Evolutionary conservation across 2,329 filamentous ascomycete species (phyloP).

Genomic region (Diaporthe citriasiana): DNA sequence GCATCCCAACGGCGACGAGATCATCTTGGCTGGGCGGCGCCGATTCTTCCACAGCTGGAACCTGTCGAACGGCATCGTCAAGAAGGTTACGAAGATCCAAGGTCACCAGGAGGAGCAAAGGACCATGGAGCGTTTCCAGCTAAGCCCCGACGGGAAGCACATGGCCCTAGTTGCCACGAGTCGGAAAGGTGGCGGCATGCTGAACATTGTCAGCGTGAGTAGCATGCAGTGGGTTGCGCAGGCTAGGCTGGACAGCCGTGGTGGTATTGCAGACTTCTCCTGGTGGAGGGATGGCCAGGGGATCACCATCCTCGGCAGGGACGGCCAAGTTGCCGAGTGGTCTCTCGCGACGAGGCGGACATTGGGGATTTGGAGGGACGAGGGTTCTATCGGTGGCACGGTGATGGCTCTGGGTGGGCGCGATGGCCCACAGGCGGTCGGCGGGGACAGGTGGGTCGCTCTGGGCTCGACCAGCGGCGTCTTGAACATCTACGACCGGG

Average conservation of each 20-base stretch:
- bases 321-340: constrained; percentile 93
- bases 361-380: constrained; percentile 87
- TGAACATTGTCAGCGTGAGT: constrained; percentile 85
- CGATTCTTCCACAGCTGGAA: constrained; percentile 97
- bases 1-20: constrained; percentile 77
- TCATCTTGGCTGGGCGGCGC: constrained; percentile 90
- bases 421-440: constrained; percentile 72
- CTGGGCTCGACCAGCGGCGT: constrained; percentile 90
- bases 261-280: constrained; percentile 89
- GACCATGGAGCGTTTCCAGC: constrained; percentile 90
- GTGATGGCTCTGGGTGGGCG: constrained; percentile 83
- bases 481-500: constrained; percentile 92
- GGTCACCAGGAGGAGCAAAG: constrained; percentile 86
- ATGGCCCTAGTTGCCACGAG: constrained; percentile 86
- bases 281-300: constrained; percentile 93
- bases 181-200: constrained; percentile 86
- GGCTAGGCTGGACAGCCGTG: constrained; percentile 83
- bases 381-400: constrained; percentile 89
- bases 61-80: constrained; percentile 82
- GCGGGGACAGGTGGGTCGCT: constrained; percentile 89
- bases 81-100: constrained; percentile 83
- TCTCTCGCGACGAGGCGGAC: constrained; percentile 77
- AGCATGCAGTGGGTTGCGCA: constrained; percentile 92
- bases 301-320: constrained; percentile 85
- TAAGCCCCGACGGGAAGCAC: constrained; percentile 88